Percentiles rank a stretch among this genome's conserved stretches.
phyloP scores from a whole-genome alignment of 1,139 yeast genomes.

The Kluyveromyces marxianus region DNA sequence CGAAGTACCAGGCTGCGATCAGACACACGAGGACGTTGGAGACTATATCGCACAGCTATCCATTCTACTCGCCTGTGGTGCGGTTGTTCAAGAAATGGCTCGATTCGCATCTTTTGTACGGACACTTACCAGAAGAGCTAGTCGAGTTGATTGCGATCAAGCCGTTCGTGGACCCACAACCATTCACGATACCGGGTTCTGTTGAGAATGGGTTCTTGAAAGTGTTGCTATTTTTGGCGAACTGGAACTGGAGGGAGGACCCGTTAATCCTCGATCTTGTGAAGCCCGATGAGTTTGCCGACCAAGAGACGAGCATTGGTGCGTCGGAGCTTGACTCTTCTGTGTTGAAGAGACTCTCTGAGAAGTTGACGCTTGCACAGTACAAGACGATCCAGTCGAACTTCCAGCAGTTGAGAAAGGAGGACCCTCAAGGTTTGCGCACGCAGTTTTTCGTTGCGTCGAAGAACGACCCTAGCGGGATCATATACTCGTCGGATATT shows the following conservation, averaged over 20 bases:
- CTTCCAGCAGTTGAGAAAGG: constrained; percentile 58
- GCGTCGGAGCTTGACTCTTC: constrained; percentile 24
- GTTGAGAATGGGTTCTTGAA: constrained; percentile 76
- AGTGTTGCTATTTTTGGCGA: constrained; percentile 58
- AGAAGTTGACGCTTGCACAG: constrained; percentile 53
- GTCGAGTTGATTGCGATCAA: constrained; percentile 76
- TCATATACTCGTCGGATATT: constrained; percentile 66
- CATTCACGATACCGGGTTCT: constrained; percentile 72
- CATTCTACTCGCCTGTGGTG: constrained; percentile 70
- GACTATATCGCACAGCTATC: constrained; percentile 64
- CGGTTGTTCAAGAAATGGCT: constrained; percentile 86
- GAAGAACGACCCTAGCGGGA: constrained; percentile 75
- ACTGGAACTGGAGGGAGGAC: constrained; percentile 93
- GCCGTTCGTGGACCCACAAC: constrained; percentile 82
- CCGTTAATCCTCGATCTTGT: constrained; percentile 73
- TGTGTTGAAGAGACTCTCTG: constrained; percentile 41
- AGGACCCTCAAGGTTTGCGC: constrained; percentile 74
- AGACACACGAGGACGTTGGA: constrained; percentile 76
- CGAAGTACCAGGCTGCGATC: constrained; percentile 59
- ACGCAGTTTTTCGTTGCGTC: constrained; percentile 80
- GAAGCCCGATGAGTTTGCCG: constrained; percentile 36
- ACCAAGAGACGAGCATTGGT: constrained; percentile 32
- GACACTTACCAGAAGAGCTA: constrained; percentile 68
- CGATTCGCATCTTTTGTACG: constrained; percentile 58
- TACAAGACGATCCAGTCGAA: constrained; percentile 56